phyloP scores from a whole-genome alignment of 768 basidiomycete genomes.

The Podaxis mareebaensis region DNA sequence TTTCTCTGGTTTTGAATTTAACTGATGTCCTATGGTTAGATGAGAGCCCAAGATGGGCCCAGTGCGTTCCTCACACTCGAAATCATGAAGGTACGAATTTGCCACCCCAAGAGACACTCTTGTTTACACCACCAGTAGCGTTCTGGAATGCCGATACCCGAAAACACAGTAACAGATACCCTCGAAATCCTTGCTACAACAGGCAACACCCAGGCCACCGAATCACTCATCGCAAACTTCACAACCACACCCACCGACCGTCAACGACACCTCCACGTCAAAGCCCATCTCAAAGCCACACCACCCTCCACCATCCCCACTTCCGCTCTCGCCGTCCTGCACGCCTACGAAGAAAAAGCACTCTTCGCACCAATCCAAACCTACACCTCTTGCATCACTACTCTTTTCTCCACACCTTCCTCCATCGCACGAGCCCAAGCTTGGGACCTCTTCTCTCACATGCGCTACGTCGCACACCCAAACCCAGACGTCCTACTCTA shows the following conservation, averaged over 20 bases:
- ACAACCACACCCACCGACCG: constrained; percentile 34
- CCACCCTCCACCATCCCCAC: constrained; percentile 52
- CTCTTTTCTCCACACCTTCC: constrained; percentile 51
- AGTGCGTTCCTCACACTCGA: constrained; percentile 51
- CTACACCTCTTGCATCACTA: constrained; percentile 68
- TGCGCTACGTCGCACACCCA: constrained; percentile 94
- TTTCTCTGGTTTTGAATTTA: constrained; percentile 7
- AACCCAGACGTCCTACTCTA: constrained; percentile 73
- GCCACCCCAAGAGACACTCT: background rate
- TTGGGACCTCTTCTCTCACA: constrained; percentile 94
- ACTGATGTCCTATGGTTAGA: constrained; percentile 32
- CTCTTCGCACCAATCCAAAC: constrained; percentile 69
- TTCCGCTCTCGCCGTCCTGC: constrained; percentile 65
- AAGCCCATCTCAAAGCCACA: constrained; percentile 57
- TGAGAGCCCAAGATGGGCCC: constrained; percentile 43
- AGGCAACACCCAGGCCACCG: constrained; percentile 47
- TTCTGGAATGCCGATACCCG: constrained; percentile 41
- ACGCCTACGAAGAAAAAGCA: constrained; percentile 66
- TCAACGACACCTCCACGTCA: constrained; percentile 75
- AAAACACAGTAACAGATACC: constrained; percentile 44
- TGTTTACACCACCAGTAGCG: constrained; percentile 32
- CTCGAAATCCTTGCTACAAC: constrained; percentile 48
- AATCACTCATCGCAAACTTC: constrained; percentile 31
- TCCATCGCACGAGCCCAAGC: constrained; percentile 70
- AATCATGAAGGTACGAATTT: constrained; percentile 50